Percentiles rank a stretch among this genome's conserved stretches.
These are phyloP conservation scores for Penicillium concentricum DNA, from an alignment of 2,329 filamentous ascomycete species.

Conservation along the genomic window DNA sequence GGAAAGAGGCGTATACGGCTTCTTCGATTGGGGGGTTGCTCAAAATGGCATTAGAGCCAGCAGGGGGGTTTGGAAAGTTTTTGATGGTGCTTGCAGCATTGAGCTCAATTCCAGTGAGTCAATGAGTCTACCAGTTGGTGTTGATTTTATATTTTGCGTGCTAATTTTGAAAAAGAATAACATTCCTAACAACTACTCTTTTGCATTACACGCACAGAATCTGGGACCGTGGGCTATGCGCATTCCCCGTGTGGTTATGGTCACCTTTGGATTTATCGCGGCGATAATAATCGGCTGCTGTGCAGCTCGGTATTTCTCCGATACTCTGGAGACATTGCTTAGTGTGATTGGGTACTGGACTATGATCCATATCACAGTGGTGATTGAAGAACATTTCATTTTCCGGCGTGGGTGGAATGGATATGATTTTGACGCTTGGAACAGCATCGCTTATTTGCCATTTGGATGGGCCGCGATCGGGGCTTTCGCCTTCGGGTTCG, in stretches of 20 bases:
- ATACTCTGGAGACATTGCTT: constrained; percentile 47
- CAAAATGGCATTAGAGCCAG: constrained; percentile 32
- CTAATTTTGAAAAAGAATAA: constrained; percentile 30
- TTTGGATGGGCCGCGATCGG: constrained; percentile 37
- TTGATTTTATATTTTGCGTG: background rate
- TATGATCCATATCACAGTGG: constrained; percentile 39
- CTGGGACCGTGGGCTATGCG: constrained; percentile 35
- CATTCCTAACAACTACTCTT: constrained; percentile 40
- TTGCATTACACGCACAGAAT: constrained; percentile 37
- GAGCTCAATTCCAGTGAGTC: constrained; percentile 33
- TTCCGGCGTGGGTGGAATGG: constrained; percentile 34
- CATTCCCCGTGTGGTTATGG: constrained; percentile 33
- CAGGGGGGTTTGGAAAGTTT: constrained; percentile 37
- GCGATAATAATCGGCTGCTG: constrained; percentile 36
- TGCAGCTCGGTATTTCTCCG: constrained; percentile 32
- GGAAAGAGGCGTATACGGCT: constrained; percentile 29
- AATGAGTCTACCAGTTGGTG: background rate
- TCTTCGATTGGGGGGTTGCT: constrained; percentile 33
- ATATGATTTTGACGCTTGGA: constrained; percentile 38
- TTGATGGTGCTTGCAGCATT: constrained; percentile 34
- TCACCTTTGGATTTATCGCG: constrained; percentile 35
- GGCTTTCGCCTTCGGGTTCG: constrained; percentile 33
- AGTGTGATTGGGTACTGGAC: constrained; percentile 53
- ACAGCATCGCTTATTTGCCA: constrained; percentile 26
- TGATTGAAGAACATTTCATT: constrained; percentile 36